Evolutionary conservation across 1,284 basidiomycete genomes (phyloP).

Genomic region (Malassezia obtusa): DNA sequence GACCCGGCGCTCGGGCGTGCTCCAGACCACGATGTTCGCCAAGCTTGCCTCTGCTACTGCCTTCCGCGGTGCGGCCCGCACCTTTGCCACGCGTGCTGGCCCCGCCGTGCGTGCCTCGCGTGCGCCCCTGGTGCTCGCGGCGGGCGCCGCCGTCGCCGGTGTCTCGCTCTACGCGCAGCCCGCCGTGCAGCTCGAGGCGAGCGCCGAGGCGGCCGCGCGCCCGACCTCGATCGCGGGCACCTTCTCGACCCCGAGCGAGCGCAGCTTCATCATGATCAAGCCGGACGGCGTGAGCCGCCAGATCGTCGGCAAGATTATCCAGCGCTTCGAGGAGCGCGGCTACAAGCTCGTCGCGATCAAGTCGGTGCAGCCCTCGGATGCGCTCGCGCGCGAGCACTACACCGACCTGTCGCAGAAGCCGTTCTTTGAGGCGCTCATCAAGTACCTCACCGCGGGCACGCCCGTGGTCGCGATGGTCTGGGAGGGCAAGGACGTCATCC

Average conservation of each 20-base stretch:
- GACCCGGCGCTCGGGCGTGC: neutral
- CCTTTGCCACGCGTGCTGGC: conserved; percentile 26
- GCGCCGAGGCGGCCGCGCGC: conserved; percentile 18
- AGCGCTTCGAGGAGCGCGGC: conserved; percentile 42
- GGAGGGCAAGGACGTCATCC: conserved; percentile 45
- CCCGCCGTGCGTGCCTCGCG: neutral
- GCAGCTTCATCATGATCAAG: conserved; percentile 50
- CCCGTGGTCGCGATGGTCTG: conserved; percentile 44
- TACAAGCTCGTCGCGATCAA: conserved; percentile 47
- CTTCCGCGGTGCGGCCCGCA: conserved; percentile 23
- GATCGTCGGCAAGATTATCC: conserved; percentile 45
- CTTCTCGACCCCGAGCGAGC: conserved; percentile 49
- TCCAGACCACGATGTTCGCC: conserved; percentile 9
- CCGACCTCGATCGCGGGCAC: conserved; percentile 51
- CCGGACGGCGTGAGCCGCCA: conserved; percentile 46
- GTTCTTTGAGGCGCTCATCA: conserved; percentile 33
- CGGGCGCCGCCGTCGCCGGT: conserved; percentile 24
- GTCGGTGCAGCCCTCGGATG: conserved; percentile 39
- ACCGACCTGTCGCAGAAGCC: conserved; percentile 35
- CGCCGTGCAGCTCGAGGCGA: conserved; percentile 39
- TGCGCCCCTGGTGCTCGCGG: conserved; percentile 17
- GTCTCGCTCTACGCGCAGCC: conserved; percentile 20
- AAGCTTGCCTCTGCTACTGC: conserved; percentile 5
- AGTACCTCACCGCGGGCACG: conserved; percentile 39
- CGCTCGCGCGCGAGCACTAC: conserved; percentile 41